Evolutionary conservation across 2,329 filamentous ascomycete genomes (phyloP).

Genomic region (Cryphonectria radicalis): DNA sequence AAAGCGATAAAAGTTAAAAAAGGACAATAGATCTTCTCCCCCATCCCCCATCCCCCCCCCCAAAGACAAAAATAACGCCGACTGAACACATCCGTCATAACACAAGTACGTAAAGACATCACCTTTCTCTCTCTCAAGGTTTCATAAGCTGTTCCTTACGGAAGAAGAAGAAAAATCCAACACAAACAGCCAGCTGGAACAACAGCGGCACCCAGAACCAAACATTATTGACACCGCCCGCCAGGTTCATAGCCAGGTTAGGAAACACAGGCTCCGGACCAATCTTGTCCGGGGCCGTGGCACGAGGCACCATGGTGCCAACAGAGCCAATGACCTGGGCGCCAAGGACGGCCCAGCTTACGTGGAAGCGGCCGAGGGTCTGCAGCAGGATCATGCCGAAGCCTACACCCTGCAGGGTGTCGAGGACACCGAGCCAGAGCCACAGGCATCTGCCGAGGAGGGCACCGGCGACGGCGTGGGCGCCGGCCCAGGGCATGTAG

Average conservation of each 20-base stretch:
- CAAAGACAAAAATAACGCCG: neutral
- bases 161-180: constrained; percentile 58
- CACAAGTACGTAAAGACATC: neutral
- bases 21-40: too few relatives aligned
- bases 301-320: constrained; percentile 63
- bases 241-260: constrained; percentile 54
- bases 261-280: constrained; percentile 66
- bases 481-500: constrained; percentile 60
- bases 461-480: constrained; percentile 53
- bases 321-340: constrained; percentile 66
- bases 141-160: constrained; percentile 59
- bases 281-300: constrained; percentile 60
- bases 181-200: constrained; percentile 59
- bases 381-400: constrained; percentile 69
- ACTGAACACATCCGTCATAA: too few relatives aligned
- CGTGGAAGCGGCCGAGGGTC: constrained; percentile 64
- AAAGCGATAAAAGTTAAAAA: neutral
- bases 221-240: constrained; percentile 48
- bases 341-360: constrained; percentile 60
- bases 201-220: constrained; percentile 65
- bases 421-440: constrained; percentile 68
- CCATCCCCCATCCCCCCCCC: too few relatives aligned
- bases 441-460: constrained; percentile 59
- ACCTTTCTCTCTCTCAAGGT: constrained; percentile 39
- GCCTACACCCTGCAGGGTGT: constrained; percentile 64